Conservation (phyloP, 257 asterid species). For the Gardenia jasminoides region DNA sequence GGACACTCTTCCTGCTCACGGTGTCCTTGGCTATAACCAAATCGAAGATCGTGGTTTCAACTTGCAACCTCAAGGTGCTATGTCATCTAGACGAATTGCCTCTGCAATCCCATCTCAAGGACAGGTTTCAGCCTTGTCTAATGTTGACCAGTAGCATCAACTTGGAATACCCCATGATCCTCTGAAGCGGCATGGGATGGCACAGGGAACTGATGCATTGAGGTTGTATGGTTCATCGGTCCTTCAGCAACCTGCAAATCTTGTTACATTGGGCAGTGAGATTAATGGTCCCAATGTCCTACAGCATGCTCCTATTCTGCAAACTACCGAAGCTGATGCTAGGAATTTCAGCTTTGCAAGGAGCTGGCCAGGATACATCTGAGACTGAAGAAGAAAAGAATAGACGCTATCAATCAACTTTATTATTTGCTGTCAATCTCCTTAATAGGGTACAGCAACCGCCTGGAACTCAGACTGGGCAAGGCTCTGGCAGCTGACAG, state of each 20-base stretch:
- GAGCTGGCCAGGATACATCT: slow-evolving; percentile 50
- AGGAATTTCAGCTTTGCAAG: slow-evolving; percentile 46
- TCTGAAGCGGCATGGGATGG: slow-evolving; percentile 39
- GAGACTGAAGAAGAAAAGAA: slow-evolving; percentile 90
- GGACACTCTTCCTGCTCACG: slow-evolving; percentile 47
- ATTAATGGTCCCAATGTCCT: slow-evolving; percentile 38
- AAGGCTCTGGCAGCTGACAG: slow-evolving; percentile 61
- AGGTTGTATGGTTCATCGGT: slow-evolving; percentile 51
- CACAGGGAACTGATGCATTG: slow-evolving; percentile 49
- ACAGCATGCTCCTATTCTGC: slow-evolving; percentile 46
- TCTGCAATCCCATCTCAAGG: slow-evolving; percentile 47
- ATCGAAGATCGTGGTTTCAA: slow-evolving; percentile 39
- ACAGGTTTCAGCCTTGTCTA: slow-evolving; percentile 39
- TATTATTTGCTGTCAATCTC: slow-evolving; percentile 86
- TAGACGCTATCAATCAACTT: slow-evolving; percentile 77
- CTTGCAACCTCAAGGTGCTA: slow-evolving; percentile 38
- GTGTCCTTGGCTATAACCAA: slow-evolving; percentile 40
- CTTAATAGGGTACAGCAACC: slow-evolving; percentile 79
- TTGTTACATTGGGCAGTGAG: slow-evolving; percentile 46
- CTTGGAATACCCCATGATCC: slow-evolving; percentile 45
- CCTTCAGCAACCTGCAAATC: slow-evolving; percentile 52
- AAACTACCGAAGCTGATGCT: slow-evolving; percentile 39
- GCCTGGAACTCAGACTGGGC: slow-evolving; percentile 60
- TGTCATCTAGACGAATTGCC: slow-evolving; percentile 38
- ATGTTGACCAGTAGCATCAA: slow-evolving; percentile 51